Evolutionary conservation across 2,329 filamentous ascomycete genomes (phyloP), one percentile per base, ranked within the genome.

Genomic region (Pyricularia sp.): DNA sequence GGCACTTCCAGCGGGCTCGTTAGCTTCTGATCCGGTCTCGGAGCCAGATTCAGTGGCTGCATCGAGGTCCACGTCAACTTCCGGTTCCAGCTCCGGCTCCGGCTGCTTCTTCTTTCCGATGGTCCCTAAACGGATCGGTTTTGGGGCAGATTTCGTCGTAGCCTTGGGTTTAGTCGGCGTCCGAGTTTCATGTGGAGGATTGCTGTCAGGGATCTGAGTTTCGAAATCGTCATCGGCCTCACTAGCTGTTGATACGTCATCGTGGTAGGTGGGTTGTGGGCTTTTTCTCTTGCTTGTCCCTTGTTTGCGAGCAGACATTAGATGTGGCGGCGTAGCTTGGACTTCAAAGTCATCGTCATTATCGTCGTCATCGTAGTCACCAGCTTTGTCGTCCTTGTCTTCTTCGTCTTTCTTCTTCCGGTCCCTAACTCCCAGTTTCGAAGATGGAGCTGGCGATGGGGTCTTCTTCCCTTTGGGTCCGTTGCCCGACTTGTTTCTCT

Each of bases 261-360:
- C 72, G 33, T 72, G 50, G 20, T 28, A 20, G 23, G 42, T 9
- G 14, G 64, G 23, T 12, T 26, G 64, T 33, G 42, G 26, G 9
- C n/a, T 55, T 23, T 30, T 9, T 31, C 50, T 23, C 50, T 26
- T 30, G 64, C 12, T 30, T n/a, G 11, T 30, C 7, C 36, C 67
- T 65, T 70, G 71, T 30, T 74, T 78, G 63, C 72, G 70, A 33
- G 73, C 72, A 14, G 77, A 72, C 65, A 71, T 72, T 59, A 80
- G 74, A 61, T 77, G 77, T 17, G 81, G 79, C 3, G 83, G 83
- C 1, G 83, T 84, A 25, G 78, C 76, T 70, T 85, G 84, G 9
- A 85, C 77, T 71, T 86, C 81, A 65, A 86, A 86, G 69, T 84
- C 84, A 64, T 81, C 81, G n/a, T 82, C 81, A 12, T 83, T 80